Base-by-base conservation (phyloP, 805 yeast genomes). In the Pichia nanzhaoensis region DNA sequence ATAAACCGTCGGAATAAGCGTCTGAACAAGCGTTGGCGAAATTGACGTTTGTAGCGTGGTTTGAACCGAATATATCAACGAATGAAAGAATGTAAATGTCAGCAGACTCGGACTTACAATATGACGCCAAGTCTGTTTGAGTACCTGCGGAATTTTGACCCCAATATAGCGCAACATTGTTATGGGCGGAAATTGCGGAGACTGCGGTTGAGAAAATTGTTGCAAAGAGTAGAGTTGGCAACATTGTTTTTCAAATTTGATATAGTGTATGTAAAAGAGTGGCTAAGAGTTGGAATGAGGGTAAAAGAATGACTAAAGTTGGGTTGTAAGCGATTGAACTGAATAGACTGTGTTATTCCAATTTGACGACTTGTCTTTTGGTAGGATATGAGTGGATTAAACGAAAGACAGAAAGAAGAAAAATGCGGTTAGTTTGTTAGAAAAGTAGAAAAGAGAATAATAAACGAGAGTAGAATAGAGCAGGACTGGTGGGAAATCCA, bases 101-200 rank as follows among this genome's bases (percentile, higher is more conserved):
- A 21, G 85, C 88, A 39, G 78, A 73, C 45, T 77, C 75, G 41
- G 78, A 70, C 47, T 70, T 68, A 71, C 96, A 88, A 68, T 86
- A 86, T 39, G 70, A 64, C 2, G 71, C 64, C 5, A 78, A 63
- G 4, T 64, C 57, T 31, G 68, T 58, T 54, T 77, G 80, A 31
- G 48, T 69, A 7, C 86, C 86, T n/a, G 75, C 80, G 14, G 91
- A 78, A 55, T 77, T 76, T 65, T 88, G 95, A 44, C 96, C 96
- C 96, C 96, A 88, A 66, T 88, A 88, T 7, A 84, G 71, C 19
- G 83, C 96, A 33, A 87, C 77, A 52, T 85, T 84, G 32, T 43
- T 37, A 13, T 48, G 35, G 2, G 21, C 28, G 4, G 50, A 39
- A 17, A 47, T 20, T 19, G 54, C 54, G 20, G 44, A 37, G 7